These are phyloP conservation scores for Helicostylum pulchrum DNA, from an alignment of 192 early-diverging fungal species.

Conservation along the genomic window DNA sequence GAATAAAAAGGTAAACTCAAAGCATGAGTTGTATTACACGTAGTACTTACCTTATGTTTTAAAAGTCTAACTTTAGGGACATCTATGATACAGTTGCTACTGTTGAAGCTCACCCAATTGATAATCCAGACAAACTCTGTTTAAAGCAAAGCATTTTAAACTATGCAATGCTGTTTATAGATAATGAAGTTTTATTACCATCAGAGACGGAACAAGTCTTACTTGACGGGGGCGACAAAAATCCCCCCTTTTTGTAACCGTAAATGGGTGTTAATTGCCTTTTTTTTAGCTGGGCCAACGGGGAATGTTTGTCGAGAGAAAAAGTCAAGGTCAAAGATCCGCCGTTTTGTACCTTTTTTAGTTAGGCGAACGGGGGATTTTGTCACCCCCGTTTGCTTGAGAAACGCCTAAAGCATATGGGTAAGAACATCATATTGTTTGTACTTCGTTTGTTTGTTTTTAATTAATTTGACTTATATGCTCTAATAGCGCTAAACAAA, in stretches of 20 bases:
- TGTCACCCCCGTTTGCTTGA: no score
- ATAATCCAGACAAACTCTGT: not conserved
- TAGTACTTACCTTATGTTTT: conserved; percentile 3
- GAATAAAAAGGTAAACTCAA: no score
- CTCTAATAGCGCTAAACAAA: not conserved
- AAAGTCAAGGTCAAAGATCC: no score
- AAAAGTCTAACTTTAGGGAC: not conserved
- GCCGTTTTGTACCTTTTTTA: no score
- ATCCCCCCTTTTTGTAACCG: no score
- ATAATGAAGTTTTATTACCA: not conserved
- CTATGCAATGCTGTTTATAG: not conserved
- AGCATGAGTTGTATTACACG: not conserved
- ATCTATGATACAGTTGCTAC: not conserved
- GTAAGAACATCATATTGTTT: not conserved
- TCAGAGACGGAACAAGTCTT: not conserved
- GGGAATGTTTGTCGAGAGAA: no score
- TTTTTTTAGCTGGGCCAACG: no score
- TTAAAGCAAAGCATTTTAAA: not conserved
- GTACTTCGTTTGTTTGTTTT: no score
- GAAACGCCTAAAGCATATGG: not conserved
- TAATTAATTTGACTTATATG: not conserved
- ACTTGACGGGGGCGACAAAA: no score
- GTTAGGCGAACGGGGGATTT: no score
- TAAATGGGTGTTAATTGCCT: no score
- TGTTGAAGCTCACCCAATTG: not conserved